Percentiles rank a stretch among this genome's conserved stretches.
phyloP scores from a whole-genome alignment of 2,329 filamentous ascomycete species.

The Teratosphaeria gauchensis region DNA sequence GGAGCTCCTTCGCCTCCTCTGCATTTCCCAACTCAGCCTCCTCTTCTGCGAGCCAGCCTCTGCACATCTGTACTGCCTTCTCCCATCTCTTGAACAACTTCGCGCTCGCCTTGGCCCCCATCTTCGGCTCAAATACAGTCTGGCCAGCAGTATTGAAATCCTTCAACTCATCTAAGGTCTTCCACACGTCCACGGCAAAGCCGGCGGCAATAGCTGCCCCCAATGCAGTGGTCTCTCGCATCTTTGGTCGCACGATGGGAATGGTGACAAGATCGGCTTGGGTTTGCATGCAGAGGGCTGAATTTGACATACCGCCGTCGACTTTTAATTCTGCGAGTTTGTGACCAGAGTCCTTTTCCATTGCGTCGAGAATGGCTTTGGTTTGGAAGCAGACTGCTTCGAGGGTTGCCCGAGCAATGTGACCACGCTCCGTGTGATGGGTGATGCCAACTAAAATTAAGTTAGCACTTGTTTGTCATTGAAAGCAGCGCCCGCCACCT shows the following conservation, averaged over 20 bases:
- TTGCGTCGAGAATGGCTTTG: conserved; percentile 81
- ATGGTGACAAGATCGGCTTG: conserved; percentile 82
- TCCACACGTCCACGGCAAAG: conserved; percentile 73
- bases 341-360: conserved; percentile 77
- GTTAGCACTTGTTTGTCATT: background rate
- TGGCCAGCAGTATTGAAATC: conserved; percentile 62
- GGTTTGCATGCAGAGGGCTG: conserved; percentile 80
- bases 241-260: conserved; percentile 70
- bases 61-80: conserved; percentile 69
- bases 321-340: conserved; percentile 67
- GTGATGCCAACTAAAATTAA: conserved; percentile 23
- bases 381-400: conserved; percentile 91
- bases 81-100: conserved; percentile 63
- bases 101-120: conserved; percentile 45
- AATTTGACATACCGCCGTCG: conserved; percentile 83
- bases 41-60: conserved; percentile 53
- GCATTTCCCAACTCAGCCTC: conserved; percentile 6
- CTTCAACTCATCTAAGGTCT: conserved; percentile 61
- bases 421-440: conserved; percentile 69
- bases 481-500: conserved; percentile 30
- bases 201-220: conserved; percentile 83
- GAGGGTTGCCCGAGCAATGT: conserved; percentile 80
- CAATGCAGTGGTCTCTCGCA: conserved; percentile 84
- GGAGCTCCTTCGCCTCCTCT: background rate
- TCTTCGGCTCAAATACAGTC: conserved; percentile 59